Evolutionary conservation across 257 asterid genomes (phyloP), one percentile per base, ranked within the genome.

Genomic region (Forsythia suspensa): DNA sequence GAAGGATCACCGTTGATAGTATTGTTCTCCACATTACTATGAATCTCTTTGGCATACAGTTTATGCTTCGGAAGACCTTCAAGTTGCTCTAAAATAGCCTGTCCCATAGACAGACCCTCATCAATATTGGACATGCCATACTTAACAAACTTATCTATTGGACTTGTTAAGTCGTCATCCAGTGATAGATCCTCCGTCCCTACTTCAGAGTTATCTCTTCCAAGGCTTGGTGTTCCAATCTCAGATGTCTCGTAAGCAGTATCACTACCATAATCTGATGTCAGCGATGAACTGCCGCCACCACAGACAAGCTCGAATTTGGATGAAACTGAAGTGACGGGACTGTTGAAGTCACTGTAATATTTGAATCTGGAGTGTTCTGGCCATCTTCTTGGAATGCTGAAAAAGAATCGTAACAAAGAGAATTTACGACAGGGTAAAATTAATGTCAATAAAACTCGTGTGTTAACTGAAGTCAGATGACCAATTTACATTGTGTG

Each of bases 21-120:
- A 70, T 83, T 82, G 51, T 77, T 87, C 44, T 82, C 91, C 69
- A 76, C 40, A 83, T 68, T 78, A 68, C 70, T 85, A 42, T 80
- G 82, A 55, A 72, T 78, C 69, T 80, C 92, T 79, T 81, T 89
- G 18, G 85, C 83, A 51, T 81, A 87, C 57, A 63, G 42, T 84
- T 88, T 89, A 71, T 91, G 92, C 80, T 80, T 94, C 66, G 99
- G 98, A 75, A 87, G 83, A 70, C 81, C 91, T 85, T 92, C 96
- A 55, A 96, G 94, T 84, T 96, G 95, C 82, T 94, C 98, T 44
- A 96, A 83, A 88, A 96, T 94, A 84, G 96, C 95, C 68, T 94
- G 94, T 83, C 99, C 98, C 97, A 94, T 90, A 44, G 95, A 96
- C 89, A 96, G 87, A 74, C 99, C 97, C 85, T 96, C 98, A 2